phyloP scores from a whole-genome alignment of 2,329 filamentous ascomycete genomes.

The Aspergillus sp. region DNA sequence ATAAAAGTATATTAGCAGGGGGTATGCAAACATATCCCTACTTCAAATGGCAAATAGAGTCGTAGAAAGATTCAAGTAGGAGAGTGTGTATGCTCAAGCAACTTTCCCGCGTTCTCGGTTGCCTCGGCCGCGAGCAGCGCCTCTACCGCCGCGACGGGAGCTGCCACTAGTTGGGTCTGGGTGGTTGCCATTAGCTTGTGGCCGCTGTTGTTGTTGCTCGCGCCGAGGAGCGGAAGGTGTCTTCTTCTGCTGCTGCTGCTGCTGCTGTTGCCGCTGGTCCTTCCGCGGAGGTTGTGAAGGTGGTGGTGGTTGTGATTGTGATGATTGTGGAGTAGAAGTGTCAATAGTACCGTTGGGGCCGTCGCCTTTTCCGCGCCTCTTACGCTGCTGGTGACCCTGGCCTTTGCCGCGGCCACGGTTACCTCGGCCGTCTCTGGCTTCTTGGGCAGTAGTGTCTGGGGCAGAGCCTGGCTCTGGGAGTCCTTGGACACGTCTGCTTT shows the following conservation, averaged over 20 bases:
- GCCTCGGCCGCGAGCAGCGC: constrained; percentile 16
- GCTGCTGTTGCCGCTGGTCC: not conserved
- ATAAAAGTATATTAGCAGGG: too few relatives aligned
- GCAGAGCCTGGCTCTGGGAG: constrained; percentile 28
- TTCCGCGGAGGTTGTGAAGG: constrained; percentile 16
- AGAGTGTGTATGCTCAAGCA: not conserved
- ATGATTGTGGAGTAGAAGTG: not conserved
- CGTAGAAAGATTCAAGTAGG: too few relatives aligned
- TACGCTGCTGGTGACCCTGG: constrained; percentile 15
- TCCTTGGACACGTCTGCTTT: constrained; percentile 40
- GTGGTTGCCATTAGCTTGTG: constrained; percentile 15
- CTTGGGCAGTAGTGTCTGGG: constrained; percentile 5
- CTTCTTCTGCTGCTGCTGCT: not conserved
- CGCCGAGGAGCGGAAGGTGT: constrained; percentile 12
- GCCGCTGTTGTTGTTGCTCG: constrained; percentile 15
- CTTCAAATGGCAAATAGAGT: too few relatives aligned
- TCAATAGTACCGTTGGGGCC: not conserved
- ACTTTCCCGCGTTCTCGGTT: constrained; percentile 8
- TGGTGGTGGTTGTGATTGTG: not conserved
- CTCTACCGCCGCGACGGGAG: constrained; percentile 27
- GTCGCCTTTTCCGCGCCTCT: constrained; percentile 16
- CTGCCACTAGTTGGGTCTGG: constrained; percentile 10
- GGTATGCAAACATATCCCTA: too few relatives aligned
- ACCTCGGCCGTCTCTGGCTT: constrained; percentile 12
- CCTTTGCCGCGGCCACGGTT: constrained; percentile 21